Evolutionary conservation across 179 eudicot species (phyloP).

Genomic region (Beta corolliflora): DNA sequence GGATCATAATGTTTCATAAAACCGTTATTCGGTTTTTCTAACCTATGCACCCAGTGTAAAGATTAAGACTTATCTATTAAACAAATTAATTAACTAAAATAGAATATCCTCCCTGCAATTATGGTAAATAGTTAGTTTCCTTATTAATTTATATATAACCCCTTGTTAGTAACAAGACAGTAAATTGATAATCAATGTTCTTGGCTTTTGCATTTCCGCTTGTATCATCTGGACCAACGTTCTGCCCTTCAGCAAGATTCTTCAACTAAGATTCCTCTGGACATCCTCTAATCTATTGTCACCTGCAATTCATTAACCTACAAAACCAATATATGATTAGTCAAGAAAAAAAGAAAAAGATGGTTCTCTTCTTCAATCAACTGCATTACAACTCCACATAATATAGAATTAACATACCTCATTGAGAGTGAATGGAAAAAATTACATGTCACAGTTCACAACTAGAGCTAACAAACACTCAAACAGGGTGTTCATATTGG

Average conservation of each 20-base stretch:
- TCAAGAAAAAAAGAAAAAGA: conserved; percentile 14
- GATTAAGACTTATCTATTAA: too few species aligned
- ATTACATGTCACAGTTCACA: neutral
- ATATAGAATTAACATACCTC: neutral
- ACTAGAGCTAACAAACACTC: neutral
- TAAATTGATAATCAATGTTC: conserved; percentile 61
- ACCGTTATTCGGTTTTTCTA: too few species aligned
- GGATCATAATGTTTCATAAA: neutral
- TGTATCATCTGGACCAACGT: conserved; percentile 58
- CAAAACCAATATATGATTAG: neutral
- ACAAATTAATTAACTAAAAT: too few species aligned
- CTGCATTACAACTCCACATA: neutral
- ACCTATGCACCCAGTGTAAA: too few species aligned
- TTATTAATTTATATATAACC: neutral
- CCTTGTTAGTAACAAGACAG: neutral
- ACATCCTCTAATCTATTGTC: conserved; percentile 73
- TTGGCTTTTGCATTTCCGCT: conserved; percentile 66
- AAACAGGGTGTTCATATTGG: too few species aligned
- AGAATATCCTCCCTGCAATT: too few species aligned
- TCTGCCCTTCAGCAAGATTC: conserved; percentile 56
- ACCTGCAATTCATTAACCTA: conserved; percentile 96
- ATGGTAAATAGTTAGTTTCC: too few species aligned
- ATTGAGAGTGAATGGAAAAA: neutral
- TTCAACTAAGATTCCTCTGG: conserved; percentile 76
- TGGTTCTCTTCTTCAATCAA: neutral